Conservation (phyloP, 2,329 filamentous ascomycete genomes). For the Pseudogymnoascus sp. region DNA sequence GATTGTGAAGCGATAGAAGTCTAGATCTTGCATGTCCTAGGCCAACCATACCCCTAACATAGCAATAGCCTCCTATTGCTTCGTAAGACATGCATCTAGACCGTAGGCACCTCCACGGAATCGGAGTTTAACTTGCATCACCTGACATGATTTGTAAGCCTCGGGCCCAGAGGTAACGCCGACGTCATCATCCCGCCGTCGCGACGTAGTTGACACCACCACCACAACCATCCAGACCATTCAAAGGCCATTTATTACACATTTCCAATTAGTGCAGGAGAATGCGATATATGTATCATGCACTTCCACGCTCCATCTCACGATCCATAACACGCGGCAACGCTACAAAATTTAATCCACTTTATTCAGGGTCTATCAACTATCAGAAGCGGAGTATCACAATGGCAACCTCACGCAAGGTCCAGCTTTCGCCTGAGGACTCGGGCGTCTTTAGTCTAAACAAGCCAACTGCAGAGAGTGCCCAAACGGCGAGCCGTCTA, state of each 20-base stretch:
- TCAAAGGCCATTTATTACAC: constrained; percentile 1
- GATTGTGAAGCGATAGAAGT: not conserved
- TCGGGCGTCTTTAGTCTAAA: constrained; percentile 43
- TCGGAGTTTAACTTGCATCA: not conserved
- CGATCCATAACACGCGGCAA: not conserved
- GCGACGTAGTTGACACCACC: not conserved
- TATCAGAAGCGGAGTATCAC: not conserved
- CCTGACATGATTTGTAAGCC: not conserved
- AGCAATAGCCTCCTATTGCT: not conserved
- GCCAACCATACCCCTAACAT: not conserved
- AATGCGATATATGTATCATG: constrained; percentile 2
- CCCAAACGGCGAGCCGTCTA: constrained; percentile 56
- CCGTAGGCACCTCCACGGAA: not conserved
- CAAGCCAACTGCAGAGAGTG: constrained; percentile 49
- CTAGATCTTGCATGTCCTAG: not conserved
- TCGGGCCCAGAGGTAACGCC: not conserved
- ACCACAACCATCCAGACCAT: not conserved
- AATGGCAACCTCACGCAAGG: constrained; percentile 32
- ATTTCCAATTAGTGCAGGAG: not conserved
- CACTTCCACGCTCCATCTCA: not conserved
- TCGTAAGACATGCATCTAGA: not conserved
- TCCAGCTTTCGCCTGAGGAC: constrained; percentile 42
- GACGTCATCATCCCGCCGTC: not conserved
- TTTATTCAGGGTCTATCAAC: not conserved
- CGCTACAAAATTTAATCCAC: not conserved